Evolutionary conservation across 176 grass and related monocot genomes (phyloP).

Genomic region (Carex myosuroides): DNA sequence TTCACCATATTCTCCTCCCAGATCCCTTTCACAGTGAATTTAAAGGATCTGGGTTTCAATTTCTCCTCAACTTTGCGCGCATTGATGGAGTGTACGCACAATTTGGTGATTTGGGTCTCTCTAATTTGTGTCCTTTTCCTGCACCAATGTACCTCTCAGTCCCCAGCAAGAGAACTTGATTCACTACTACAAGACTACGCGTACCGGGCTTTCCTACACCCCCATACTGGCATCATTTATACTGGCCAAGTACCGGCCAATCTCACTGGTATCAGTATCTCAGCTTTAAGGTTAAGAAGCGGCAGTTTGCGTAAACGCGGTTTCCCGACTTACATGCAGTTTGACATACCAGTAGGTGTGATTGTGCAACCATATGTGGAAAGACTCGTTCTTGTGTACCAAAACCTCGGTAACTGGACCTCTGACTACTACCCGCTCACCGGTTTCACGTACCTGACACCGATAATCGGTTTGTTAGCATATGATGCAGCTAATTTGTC

Average conservation of each 20-base stretch:
- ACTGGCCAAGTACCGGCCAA: conserved; percentile 42
- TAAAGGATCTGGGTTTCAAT: conserved; percentile 21
- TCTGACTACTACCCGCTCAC: conserved; percentile 50
- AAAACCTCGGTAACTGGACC: conserved; percentile 48
- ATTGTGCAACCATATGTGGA: conserved; percentile 61
- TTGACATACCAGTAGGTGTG: conserved; percentile 49
- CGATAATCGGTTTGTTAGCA: conserved; percentile 61
- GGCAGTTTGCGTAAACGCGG: conserved; percentile 64
- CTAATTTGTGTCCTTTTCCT: conserved; percentile 22
- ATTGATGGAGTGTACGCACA: conserved; percentile 25
- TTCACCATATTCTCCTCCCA: conserved; percentile 11
- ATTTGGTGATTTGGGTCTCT: conserved; percentile 19
- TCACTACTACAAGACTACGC: conserved; percentile 69
- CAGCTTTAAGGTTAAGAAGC: conserved; percentile 67
- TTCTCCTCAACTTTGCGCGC: not conserved
- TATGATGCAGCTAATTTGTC: conserved; percentile 72
- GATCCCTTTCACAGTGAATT: conserved; percentile 22
- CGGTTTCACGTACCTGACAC: conserved; percentile 75
- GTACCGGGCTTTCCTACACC: conserved; percentile 41
- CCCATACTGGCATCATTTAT: conserved; percentile 65
- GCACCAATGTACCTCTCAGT: conserved; percentile 23
- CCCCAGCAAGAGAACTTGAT: conserved; percentile 43
- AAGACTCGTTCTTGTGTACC: conserved; percentile 73
- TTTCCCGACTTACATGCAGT: conserved; percentile 40
- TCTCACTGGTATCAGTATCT: conserved; percentile 48